These are phyloP conservation scores for Hypsizygus marmoreus DNA, from an alignment of 768 basidiomycete species.

Conservation along the genomic window DNA sequence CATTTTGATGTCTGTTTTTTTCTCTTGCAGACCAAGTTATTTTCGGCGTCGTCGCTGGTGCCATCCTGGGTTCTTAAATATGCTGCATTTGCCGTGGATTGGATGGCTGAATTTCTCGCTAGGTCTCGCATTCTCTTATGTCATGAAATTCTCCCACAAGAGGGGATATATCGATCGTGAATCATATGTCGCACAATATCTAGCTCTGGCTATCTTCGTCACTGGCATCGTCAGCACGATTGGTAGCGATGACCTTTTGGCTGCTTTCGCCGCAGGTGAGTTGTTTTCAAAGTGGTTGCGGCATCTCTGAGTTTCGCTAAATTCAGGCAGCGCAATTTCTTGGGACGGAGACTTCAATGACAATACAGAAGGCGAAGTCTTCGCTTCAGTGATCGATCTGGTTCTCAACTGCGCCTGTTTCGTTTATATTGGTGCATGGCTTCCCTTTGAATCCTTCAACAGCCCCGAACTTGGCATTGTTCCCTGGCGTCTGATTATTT, in stretches of 20 bases:
- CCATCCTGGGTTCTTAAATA: constrained; percentile 29
- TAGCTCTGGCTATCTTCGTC: constrained; percentile 71
- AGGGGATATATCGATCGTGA: constrained; percentile 74
- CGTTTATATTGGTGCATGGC: constrained; percentile 87
- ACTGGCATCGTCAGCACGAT: constrained; percentile 79
- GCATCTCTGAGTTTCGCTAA: constrained; percentile 14
- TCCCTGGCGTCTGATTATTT: constrained; percentile 69
- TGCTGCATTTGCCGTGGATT: neutral
- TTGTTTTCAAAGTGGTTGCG: neutral
- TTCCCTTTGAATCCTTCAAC: constrained; percentile 65
- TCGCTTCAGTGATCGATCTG: constrained; percentile 90
- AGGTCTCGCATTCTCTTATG: constrained; percentile 68
- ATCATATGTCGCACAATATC: constrained; percentile 85
- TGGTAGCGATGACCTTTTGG: constrained; percentile 87
- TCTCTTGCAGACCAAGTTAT: constrained; percentile 69
- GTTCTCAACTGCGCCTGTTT: constrained; percentile 81
- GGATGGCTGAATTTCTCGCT: constrained; percentile 2
- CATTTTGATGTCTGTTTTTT: no score
- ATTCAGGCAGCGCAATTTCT: constrained; percentile 56
- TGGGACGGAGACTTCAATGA: constrained; percentile 87
- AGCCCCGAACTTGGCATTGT: constrained; percentile 57
- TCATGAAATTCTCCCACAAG: constrained; percentile 71
- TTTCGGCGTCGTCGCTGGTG: constrained; percentile 71
- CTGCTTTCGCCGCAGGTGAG: constrained; percentile 81
- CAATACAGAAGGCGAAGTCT: constrained; percentile 82